A percentile compares a stretch with the other conserved stretches of the same genome.
Conservation (phyloP, 2,329 filamentous ascomycete species). For the Blastomyces gilchristii region DNA sequence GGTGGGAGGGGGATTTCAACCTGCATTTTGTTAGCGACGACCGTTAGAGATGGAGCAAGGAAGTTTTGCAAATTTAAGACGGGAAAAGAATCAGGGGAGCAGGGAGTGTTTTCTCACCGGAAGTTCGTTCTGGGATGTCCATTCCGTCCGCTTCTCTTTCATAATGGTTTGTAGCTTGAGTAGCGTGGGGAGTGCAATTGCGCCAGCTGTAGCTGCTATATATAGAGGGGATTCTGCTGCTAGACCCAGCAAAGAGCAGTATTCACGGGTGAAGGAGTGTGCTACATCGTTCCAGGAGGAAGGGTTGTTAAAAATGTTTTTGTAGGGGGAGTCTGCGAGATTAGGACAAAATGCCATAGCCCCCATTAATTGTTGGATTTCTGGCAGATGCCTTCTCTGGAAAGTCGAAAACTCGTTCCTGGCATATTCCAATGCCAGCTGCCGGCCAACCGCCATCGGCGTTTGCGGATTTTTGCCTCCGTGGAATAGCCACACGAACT, state of each 20-base stretch:
- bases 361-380: conserved; percentile 71
- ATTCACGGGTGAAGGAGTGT: conserved; percentile 82
- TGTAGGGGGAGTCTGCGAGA: conserved; percentile 66
- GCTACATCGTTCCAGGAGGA: conserved; percentile 74
- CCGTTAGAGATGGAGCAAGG: background rate
- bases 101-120: conserved; percentile 53
- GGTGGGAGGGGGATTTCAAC: conserved; percentile 57
- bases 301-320: conserved; percentile 62
- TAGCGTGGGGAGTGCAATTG: conserved; percentile 79
- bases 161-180: conserved; percentile 83
- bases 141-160: conserved; percentile 81
- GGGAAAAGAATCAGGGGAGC: conserved; percentile 40
- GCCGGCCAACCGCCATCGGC: conserved; percentile 19
- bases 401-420: conserved; percentile 64
- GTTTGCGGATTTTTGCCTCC: conserved; percentile 36
- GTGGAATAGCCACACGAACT: conserved; percentile 81
- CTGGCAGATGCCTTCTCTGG: conserved; percentile 59
- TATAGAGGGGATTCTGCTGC: conserved; percentile 89
- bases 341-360: conserved; percentile 73
- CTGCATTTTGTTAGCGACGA: conserved; percentile 23
- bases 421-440: conserved; percentile 64
- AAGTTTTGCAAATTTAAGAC: conserved; percentile 21
- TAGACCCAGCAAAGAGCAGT: conserved; percentile 81
- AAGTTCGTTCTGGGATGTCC: conserved; percentile 84
- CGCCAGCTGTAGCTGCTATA: conserved; percentile 81